Evolutionary conservation across 495 filamentous ascomycete genomes (phyloP).

Genomic region (Cladorrhinum samala): DNA sequence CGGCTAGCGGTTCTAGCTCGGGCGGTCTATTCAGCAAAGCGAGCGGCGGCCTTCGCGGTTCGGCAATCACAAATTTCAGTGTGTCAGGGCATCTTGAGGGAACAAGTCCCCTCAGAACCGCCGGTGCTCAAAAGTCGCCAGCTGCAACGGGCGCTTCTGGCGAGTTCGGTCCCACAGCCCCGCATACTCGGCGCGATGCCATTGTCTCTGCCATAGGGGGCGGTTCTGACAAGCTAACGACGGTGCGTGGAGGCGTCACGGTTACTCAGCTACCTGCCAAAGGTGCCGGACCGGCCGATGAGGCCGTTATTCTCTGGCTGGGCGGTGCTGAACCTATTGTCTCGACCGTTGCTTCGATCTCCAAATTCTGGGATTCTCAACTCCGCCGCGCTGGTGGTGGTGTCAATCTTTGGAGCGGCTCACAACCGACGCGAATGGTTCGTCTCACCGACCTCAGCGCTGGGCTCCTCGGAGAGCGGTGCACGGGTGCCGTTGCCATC

Average conservation of each 20-base stretch:
- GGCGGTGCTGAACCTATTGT: slow-evolving; percentile 54
- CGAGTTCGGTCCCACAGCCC: slow-evolving; percentile 75
- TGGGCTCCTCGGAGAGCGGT: slow-evolving; percentile 60
- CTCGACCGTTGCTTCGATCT: slow-evolving; percentile 55
- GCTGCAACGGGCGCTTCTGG: slow-evolving; percentile 21
- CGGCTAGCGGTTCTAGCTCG: slow-evolving; percentile 24
- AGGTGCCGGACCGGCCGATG: slow-evolving; percentile 48
- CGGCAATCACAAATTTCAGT: slow-evolving; percentile 60
- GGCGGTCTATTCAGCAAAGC: slow-evolving; percentile 53
- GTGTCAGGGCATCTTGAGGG: slow-evolving; percentile 61
- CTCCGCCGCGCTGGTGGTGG: slow-evolving; percentile 53
- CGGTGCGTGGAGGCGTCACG: slow-evolving; percentile 56
- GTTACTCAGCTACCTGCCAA: slow-evolving; percentile 42
- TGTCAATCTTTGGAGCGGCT: slow-evolving; percentile 52
- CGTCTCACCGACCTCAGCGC: slow-evolving; percentile 45
- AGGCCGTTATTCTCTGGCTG: slow-evolving; percentile 62
- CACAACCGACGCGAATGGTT: slow-evolving; percentile 40
- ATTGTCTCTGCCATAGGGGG: slow-evolving; percentile 23
- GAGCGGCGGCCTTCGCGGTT: slow-evolving; percentile 52
- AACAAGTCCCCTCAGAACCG: slow-evolving; percentile 37
- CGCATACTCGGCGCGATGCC: slow-evolving; percentile 61
- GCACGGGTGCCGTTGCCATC: slow-evolving; percentile 53
- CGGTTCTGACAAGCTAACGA: slow-evolving; percentile 32
- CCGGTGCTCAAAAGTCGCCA: slow-evolving; percentile 41
- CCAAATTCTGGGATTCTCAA: slow-evolving; percentile 59